Evolutionary conservation across 78 protist genomes (phyloP), one percentile per base, ranked within the genome.

Genomic region (Acrasis kona): DNA sequence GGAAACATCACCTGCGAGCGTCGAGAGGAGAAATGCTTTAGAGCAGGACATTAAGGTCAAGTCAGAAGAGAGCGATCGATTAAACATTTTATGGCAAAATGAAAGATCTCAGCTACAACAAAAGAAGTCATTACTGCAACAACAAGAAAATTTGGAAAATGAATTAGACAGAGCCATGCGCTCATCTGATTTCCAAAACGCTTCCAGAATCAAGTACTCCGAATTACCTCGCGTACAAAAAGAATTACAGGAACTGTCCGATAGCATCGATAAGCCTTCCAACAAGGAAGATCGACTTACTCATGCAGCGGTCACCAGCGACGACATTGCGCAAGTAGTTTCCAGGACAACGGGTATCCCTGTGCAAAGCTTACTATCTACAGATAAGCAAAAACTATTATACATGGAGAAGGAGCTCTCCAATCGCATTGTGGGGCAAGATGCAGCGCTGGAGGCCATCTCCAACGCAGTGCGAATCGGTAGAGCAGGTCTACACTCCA

Each of bases 261-360:
- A 1, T 29, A 8, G 7, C 3, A 2, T 2, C 10, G 72, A 3
- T 27, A 57, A 41, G 64, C 9, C 28, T 65, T 39, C 8, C n/a
- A n/a, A n/a, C n/a, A n/a, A n/a, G n/a, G n/a, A n/a, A n/a, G n/a
- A n/a, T n/a, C n/a, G n/a, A 6, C n/a, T 79, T 19, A 4, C 42
- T 32, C 5, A 40, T 5, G 87, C 72, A 27, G 5, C 36, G 5
- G 85, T 86, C 32, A 32, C 3, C 37, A 36, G 79, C 41, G 64
- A 70, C 42, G 77, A 82, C 64, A 35, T 89, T 38, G 78, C 86
- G 7, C 41, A 4, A 30, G 89, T 89, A 9, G 83, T 89, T 38
- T 1, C 90, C 19, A 37, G 69, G 19, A 76, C 83, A 78, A 89
- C 93, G 30, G 90, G 93, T 67, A 89, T 86, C 64, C 90, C 93